Percentiles rank a stretch among this genome's conserved stretches.
Conservation (phyloP, 2,329 filamentous ascomycete genomes). For the Paraphaeosphaeria minitans region DNA sequence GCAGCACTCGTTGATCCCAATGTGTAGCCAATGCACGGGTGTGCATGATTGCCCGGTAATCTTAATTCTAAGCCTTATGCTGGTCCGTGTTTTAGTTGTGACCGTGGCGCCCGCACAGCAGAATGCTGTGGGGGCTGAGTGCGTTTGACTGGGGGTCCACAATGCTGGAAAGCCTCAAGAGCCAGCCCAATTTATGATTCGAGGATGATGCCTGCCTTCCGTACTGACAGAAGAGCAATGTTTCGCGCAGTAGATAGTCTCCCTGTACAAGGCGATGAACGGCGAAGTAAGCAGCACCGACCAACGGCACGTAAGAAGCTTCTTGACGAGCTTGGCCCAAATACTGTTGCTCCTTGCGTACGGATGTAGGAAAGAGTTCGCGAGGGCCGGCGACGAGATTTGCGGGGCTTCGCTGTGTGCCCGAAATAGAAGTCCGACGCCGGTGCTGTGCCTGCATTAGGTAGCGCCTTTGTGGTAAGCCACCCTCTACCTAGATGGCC, state of each 20-base stretch:
- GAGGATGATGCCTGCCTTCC: neutral
- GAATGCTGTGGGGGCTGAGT: constrained; percentile 10
- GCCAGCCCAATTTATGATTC: neutral
- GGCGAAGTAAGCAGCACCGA: neutral
- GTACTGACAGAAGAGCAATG: neutral
- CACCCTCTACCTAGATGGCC: neutral
- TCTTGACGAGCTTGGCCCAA: neutral
- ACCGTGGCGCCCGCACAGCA: neutral
- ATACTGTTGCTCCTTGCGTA: constrained; percentile 1
- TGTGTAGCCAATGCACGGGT: constrained; percentile 5
- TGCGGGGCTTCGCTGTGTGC: constrained; percentile 2
- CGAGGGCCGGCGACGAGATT: constrained; percentile 1
- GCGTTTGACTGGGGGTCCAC: neutral
- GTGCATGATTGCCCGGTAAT: constrained; percentile 8
- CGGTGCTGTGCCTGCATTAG: constrained; percentile 6
- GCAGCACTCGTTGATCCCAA: neutral
- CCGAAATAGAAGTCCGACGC: constrained; percentile 9
- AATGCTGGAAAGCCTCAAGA: neutral
- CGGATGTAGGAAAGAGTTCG: neutral
- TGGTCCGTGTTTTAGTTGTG: neutral
- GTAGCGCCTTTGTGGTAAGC: neutral
- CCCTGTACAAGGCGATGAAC: constrained; percentile 2
- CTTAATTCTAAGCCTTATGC: constrained; percentile 13
- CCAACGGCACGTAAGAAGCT: neutral
- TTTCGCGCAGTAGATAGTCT: neutral